A percentile compares a stretch with the other conserved stretches of the same genome.
Conservation (phyloP, 31 red algal genomes). For the Endocladia muricata region DNA sequence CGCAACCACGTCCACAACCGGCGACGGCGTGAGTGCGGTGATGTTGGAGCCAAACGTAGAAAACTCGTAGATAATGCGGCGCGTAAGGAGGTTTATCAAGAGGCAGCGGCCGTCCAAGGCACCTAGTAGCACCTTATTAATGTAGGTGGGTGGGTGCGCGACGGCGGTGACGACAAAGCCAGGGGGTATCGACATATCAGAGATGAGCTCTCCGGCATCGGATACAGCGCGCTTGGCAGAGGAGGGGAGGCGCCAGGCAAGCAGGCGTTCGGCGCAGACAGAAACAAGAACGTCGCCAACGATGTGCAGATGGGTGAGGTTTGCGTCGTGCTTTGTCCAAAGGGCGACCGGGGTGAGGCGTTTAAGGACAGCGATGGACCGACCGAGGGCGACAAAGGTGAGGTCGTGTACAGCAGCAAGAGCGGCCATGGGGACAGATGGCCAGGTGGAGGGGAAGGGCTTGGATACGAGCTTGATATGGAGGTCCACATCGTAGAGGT, state of each 20-base stretch:
- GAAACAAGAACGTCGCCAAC: constrained; percentile 60
- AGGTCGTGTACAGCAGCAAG: constrained; percentile 55
- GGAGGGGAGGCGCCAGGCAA: constrained; percentile 59
- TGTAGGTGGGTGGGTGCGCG: constrained; percentile 77
- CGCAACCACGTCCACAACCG: constrained; percentile 90
- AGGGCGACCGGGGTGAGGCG: constrained; percentile 27
- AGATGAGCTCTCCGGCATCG: constrained; percentile 12
- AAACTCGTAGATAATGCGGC: constrained; percentile 61
- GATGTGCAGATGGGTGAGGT: constrained; percentile 28
- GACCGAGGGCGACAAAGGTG: constrained; percentile 55
- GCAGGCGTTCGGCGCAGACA: constrained; percentile 33
- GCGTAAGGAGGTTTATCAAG: constrained; percentile 68
- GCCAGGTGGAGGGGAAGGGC: constrained; percentile 54
- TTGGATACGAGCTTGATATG: constrained; percentile 71
- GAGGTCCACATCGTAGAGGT: constrained; percentile 81
- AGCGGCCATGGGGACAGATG: not conserved
- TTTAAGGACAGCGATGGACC: constrained; percentile 41
- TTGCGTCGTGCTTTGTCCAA: constrained; percentile 35
- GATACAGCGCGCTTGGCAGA: constrained; percentile 14
- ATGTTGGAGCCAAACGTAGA: constrained; percentile 36
- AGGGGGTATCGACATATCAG: constrained; percentile 47
- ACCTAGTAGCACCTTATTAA: constrained; percentile 89
- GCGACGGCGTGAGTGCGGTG: constrained; percentile 63
- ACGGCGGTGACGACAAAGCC: constrained; percentile 39
- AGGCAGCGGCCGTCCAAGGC: constrained; percentile 67